Conservation (phyloP, 768 basidiomycete genomes). For the Hygrocybe punicea region DNA sequence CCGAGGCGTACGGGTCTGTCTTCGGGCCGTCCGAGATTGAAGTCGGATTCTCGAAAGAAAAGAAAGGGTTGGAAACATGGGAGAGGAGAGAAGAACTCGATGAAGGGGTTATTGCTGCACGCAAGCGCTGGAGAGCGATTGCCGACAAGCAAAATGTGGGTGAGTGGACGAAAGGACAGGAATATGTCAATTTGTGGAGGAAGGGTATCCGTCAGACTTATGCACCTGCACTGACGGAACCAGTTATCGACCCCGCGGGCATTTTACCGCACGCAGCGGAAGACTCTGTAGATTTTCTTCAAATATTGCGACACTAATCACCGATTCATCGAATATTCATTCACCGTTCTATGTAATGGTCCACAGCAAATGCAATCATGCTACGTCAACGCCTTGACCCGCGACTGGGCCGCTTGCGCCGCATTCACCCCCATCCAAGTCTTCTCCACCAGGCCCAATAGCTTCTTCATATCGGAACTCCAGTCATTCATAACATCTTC, state of each 20-base stretch:
- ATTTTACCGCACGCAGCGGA: conserved; percentile 9
- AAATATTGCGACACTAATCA: neutral
- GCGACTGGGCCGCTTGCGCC: conserved; percentile 78
- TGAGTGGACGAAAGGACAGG: conserved; percentile 69
- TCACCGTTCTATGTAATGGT: no score
- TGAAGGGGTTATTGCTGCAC: conserved; percentile 56
- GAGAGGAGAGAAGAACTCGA: conserved; percentile 53
- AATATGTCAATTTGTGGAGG: conserved; percentile 72
- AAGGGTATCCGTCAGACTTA: conserved; percentile 67
- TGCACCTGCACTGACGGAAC: conserved; percentile 51
- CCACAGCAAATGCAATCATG: conserved; percentile 1
- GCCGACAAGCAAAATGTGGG: conserved; percentile 42
- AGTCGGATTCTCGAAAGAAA: conserved; percentile 58
- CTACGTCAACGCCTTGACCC: conserved; percentile 26
- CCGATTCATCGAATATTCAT: neutral
- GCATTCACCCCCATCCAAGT: conserved; percentile 98
- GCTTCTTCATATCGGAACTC: conserved; percentile 93
- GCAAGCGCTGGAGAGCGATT: conserved; percentile 77
- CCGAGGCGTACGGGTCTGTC: conserved; percentile 65
- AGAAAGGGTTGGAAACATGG: conserved; percentile 58
- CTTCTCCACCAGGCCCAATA: conserved; percentile 91
- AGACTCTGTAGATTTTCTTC: conserved; percentile 2
- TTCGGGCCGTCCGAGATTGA: conserved; percentile 62
- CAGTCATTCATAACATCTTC: conserved; percentile 98
- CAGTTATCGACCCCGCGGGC: conserved; percentile 18